Evolutionary conservation across 495 filamentous ascomycete species (phyloP), one percentile per base, ranked within the genome.

Genomic region (Lasiosphaeria ovina): DNA sequence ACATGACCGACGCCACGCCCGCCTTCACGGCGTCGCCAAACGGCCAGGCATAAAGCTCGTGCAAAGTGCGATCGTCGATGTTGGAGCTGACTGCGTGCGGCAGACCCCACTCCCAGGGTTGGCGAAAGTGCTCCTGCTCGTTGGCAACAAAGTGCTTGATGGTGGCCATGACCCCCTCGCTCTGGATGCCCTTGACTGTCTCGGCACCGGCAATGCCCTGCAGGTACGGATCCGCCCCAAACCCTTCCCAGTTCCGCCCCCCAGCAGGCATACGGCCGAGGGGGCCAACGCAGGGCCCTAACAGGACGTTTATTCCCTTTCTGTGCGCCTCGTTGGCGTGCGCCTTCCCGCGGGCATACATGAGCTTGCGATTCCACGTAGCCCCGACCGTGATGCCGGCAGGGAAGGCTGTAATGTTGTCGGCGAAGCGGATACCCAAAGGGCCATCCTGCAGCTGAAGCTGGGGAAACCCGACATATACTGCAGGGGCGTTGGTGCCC

Each of bases 391-490:
- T 88, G 64, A 89, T 85, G 45, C 86, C 87, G 2, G 85, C 84
- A 0, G 87, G 85, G 55, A 87, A 89, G 4, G 85, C 85, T 0
- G 86, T 88, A 63, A 83, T 79, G 57, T 86, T 85, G 54, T 88
- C 82, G 3, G 85, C 83, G 34, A 77, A 81, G 9, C 85, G 76
- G 24, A 89, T 77, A 6, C 87, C 87, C 53, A 87, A 63, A 0
- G 86, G 94, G 0, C 94, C 93, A 68, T 98, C 93, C 68, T 98
- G 93, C 38, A 97, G 79, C 69, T 91, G 92, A 0, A 98, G 78
- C 10, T 87, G 85, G 0, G 94, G 94, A 67, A 98, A 97, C 17
- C 84, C 84, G 16, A 91, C 87, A 51, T 79, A 62, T 7, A 81
- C 73, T 2, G 89, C 89, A 35, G 88, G 83, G 1, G 82, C 90